Conservation (phyloP, 163 green algal species). For the Dunaliella salina region DNA sequence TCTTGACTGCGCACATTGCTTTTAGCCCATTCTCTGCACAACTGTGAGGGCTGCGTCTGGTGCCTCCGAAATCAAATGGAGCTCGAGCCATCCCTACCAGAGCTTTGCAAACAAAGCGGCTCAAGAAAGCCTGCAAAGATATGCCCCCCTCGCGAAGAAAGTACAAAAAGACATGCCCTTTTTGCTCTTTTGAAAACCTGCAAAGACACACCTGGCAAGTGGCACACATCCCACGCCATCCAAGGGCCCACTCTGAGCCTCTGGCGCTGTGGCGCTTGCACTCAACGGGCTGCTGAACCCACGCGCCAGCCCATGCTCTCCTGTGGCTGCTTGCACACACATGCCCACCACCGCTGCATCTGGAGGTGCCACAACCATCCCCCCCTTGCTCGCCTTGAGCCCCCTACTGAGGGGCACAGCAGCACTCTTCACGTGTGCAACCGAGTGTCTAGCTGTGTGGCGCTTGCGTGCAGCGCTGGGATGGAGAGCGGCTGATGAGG, state of each 20-base stretch:
- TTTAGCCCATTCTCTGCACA: no score
- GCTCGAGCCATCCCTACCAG: no score
- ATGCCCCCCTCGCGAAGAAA: no score
- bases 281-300: neutral
- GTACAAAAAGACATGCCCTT: no score
- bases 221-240: neutral
- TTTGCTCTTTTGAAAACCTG: neutral
- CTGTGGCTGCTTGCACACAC: neutral
- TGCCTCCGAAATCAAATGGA: no score
- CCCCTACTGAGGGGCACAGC: neutral
- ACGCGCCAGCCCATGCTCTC: neutral
- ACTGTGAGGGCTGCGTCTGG: no score
- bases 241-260: neutral
- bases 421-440: no score
- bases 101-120: no score
- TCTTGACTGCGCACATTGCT: no score
- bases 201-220: neutral
- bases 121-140: no score
- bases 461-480: neutral
- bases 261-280: neutral
- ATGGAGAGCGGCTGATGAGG: neutral
- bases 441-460: neutral
- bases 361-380: neutral
- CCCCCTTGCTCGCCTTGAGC: conserved; percentile 26
- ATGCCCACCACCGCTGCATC: neutral